Percentiles rank a stretch among this genome's conserved stretches.
These are phyloP conservation scores for apple (Malus domestica) DNA, from an alignment of 306 rosid genomes.

Conservation along the genomic window DNA sequence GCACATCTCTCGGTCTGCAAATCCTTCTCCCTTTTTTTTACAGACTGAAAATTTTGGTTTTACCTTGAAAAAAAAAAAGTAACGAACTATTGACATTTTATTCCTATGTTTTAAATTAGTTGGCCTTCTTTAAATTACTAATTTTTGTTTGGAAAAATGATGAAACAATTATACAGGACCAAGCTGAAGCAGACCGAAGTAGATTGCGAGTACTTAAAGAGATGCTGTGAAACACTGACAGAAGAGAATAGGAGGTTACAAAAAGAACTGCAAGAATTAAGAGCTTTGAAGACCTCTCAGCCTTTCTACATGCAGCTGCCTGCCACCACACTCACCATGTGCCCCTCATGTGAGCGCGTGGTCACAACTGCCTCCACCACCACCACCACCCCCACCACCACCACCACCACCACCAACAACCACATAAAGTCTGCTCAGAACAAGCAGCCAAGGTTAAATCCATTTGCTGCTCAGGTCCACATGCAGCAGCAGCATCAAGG, in stretches of 20 bases:
- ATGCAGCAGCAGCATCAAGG: conserved; percentile 21
- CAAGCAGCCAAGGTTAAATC: conserved; percentile 25
- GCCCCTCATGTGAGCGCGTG: conserved; percentile 87
- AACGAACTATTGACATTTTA: not conserved
- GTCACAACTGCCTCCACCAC: conserved; percentile 30
- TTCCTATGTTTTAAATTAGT: not conserved
- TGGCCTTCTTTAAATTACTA: not conserved
- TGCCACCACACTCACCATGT: conserved; percentile 97
- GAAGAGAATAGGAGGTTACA: conserved; percentile 91
- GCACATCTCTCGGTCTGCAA: too few species aligned
- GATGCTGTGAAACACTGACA: conserved; percentile 82
- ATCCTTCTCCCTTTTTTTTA: too few species aligned
- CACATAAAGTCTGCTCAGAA: conserved; percentile 16
- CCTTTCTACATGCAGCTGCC: conserved; percentile 93
- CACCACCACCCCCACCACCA: not conserved
- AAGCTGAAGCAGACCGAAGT: conserved; percentile 98
- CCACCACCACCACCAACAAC: not conserved
- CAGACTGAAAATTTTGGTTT: not conserved
- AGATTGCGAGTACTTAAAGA: conserved; percentile 87
- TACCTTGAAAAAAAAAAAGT: not conserved
- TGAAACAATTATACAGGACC: conserved; percentile 41
- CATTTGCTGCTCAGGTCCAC: conserved; percentile 25
- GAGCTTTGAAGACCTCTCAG: conserved; percentile 75
- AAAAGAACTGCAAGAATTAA: conserved; percentile 82
- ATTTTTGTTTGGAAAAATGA: not conserved